These are phyloP conservation scores for Phialophora chinensis DNA, from an alignment of 2,329 filamentous ascomycete species.

Conservation along the genomic window DNA sequence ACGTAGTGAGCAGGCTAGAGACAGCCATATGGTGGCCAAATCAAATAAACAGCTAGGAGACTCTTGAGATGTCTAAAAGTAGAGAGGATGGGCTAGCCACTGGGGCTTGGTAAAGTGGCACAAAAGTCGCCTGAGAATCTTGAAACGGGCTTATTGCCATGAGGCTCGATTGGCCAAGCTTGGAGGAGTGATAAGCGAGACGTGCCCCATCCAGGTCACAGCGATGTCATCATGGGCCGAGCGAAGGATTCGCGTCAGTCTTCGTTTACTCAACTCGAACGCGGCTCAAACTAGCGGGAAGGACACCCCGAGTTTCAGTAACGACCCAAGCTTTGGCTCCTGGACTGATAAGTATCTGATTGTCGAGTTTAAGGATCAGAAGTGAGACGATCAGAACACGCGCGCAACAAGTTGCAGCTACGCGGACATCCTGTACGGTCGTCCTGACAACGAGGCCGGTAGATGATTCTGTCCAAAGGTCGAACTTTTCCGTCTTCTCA, in stretches of 20 bases:
- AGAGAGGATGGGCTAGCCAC: too few species aligned
- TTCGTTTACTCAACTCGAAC: background rate
- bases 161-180: slow-evolving; percentile 2
- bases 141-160: background rate
- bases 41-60: too few species aligned
- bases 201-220: background rate
- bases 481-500: too few species aligned
- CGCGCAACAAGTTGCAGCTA: too few species aligned
- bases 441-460: too few species aligned
- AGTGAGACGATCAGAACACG: too few species aligned
- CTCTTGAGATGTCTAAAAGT: too few species aligned
- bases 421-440: too few species aligned
- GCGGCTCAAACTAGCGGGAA: background rate
- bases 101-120: background rate
- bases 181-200: background rate
- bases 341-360: background rate
- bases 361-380: background rate
- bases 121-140: background rate
- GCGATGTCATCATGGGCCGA: background rate
- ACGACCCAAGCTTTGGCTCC: background rate
- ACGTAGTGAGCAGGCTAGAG: too few species aligned
- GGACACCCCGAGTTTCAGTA: background rate
- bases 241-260: background rate
- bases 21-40: background rate
- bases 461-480: too few species aligned